Evolutionary conservation across 371 early-diverging fungal genomes (phyloP).

Genomic region (Rhizopus delemar): DNA sequence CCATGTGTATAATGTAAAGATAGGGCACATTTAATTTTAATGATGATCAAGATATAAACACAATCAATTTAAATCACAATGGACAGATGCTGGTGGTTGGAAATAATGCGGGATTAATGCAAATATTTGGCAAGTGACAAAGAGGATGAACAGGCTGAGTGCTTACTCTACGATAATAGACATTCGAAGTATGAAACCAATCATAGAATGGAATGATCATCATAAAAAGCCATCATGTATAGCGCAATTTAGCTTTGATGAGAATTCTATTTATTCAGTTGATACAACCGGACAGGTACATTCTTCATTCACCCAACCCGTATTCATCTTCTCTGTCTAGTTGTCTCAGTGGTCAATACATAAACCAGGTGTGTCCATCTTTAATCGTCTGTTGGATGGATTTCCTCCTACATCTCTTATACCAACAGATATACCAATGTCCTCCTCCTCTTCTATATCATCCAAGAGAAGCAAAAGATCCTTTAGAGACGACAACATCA

Average conservation of each 20-base stretch:
- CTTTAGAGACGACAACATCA: slow-evolving; percentile 31
- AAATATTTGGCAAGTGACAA: slow-evolving; percentile 54
- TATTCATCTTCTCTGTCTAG: slow-evolving; percentile 12
- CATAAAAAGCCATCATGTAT: slow-evolving; percentile 42
- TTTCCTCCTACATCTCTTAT: slow-evolving; percentile 42
- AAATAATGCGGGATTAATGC: slow-evolving; percentile 56
- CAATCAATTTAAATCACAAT: slow-evolving; percentile 65
- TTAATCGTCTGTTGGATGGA: slow-evolving; percentile 30
- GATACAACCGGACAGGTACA: slow-evolving; percentile 50
- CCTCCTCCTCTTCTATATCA: slow-evolving; percentile 19
- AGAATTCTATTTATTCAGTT: slow-evolving; percentile 61
- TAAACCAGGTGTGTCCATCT: slow-evolving; percentile 51
- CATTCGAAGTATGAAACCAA: slow-evolving; percentile 57
- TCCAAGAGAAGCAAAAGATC: slow-evolving; percentile 7
- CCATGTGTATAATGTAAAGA: not conserved
- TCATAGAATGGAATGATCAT: slow-evolving; percentile 59
- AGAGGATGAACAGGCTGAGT: not conserved
- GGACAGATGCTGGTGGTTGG: slow-evolving; percentile 66
- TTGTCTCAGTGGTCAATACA: slow-evolving; percentile 59
- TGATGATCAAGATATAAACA: slow-evolving; percentile 45
- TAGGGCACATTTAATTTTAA: slow-evolving; percentile 37
- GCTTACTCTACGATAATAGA: slow-evolving; percentile 28
- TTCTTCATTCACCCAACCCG: slow-evolving; percentile 8
- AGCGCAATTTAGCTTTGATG: slow-evolving; percentile 70
- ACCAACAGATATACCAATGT: slow-evolving; percentile 15